Evolutionary conservation across 139 green algal species (phyloP).

Genomic region (Axilococcus clingmanii): DNA sequence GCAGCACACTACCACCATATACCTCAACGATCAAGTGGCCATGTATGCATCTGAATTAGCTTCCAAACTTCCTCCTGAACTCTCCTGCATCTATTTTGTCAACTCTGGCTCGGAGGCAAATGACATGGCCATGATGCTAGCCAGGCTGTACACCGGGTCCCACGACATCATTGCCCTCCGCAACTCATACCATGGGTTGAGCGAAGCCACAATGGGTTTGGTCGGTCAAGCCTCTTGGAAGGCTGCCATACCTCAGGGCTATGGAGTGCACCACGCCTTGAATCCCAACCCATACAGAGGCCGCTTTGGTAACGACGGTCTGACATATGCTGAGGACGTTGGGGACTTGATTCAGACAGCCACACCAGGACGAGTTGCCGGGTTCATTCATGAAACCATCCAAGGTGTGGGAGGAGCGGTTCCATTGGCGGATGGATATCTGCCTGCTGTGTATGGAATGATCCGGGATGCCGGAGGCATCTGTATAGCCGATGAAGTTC

Average conservation of each 20-base stretch:
- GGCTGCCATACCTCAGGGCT: slow-evolving; percentile 67
- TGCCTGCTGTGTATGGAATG: slow-evolving; percentile 80
- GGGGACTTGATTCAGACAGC: slow-evolving; percentile 51
- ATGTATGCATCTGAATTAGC: slow-evolving; percentile 56
- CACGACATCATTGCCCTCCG: slow-evolving; percentile 84
- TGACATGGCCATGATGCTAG: slow-evolving; percentile 75
- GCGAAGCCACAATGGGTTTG: slow-evolving; percentile 73
- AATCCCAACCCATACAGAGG: slow-evolving; percentile 91
- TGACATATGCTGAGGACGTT: slow-evolving; percentile 62
- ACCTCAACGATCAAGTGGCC: slow-evolving; percentile 54
- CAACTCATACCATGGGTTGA: slow-evolving; percentile 92
- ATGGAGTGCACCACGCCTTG: slow-evolving; percentile 78
- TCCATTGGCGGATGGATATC: slow-evolving; percentile 74
- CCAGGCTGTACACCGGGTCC: slow-evolving; percentile 52
- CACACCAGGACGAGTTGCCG: slow-evolving; percentile 67
- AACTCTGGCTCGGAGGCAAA: slow-evolving; percentile 78
- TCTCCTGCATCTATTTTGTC: slow-evolving; percentile 57
- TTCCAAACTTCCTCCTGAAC: slow-evolving; percentile 34
- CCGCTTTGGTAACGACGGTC: slow-evolving; percentile 72
- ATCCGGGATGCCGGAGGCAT: slow-evolving; percentile 81
- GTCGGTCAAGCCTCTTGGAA: slow-evolving; percentile 91
- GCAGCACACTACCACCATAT: slow-evolving; percentile 75
- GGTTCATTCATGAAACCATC: slow-evolving; percentile 90
- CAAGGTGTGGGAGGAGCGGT: slow-evolving; percentile 84
- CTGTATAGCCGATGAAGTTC: slow-evolving; percentile 96